A percentile compares a stretch with the other conserved stretches of the same genome.
phyloP scores from a whole-genome alignment of 257 asterid species.

The Nicotiana tomentosiformis region DNA sequence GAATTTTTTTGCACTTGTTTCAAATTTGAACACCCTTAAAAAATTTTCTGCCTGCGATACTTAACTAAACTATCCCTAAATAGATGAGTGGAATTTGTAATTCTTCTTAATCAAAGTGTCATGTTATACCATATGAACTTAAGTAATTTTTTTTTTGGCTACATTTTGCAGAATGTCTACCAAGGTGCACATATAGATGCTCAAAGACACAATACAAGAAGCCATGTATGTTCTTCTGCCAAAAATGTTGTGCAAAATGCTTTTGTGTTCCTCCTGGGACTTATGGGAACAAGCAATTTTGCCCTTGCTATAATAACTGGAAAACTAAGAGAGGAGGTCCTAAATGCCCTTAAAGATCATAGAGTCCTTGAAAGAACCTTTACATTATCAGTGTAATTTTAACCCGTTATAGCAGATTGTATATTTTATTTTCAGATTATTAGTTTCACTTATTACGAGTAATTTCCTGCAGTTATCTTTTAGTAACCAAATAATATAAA shows the following conservation, averaged over 20 bases:
- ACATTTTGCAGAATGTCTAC: slow-evolving; percentile 40
- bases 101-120: neutral
- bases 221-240: slow-evolving; percentile 77
- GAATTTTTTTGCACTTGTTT: no score
- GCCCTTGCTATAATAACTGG: slow-evolving; percentile 89
- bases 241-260: slow-evolving; percentile 60
- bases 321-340: slow-evolving; percentile 90
- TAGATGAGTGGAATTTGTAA: no score
- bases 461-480: neutral
- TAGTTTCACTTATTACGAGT: neutral
- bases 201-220: slow-evolving; percentile 76
- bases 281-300: slow-evolving; percentile 66
- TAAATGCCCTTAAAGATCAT: slow-evolving; percentile 44
- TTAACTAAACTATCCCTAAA: no score
- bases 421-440: neutral
- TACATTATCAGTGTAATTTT: no score
- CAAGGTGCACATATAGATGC: slow-evolving; percentile 47
- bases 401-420: no score
- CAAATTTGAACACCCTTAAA: no score
- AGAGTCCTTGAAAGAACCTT: no score
- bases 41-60: no score
- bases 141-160: no score
- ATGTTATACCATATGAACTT: neutral
- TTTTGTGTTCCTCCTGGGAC: slow-evolving; percentile 87
- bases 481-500: neutral